Percentiles rank a stretch among this genome's conserved stretches.
phyloP scores from a whole-genome alignment of 2,329 filamentous ascomycete species.

The Trichophyton equinum region DNA sequence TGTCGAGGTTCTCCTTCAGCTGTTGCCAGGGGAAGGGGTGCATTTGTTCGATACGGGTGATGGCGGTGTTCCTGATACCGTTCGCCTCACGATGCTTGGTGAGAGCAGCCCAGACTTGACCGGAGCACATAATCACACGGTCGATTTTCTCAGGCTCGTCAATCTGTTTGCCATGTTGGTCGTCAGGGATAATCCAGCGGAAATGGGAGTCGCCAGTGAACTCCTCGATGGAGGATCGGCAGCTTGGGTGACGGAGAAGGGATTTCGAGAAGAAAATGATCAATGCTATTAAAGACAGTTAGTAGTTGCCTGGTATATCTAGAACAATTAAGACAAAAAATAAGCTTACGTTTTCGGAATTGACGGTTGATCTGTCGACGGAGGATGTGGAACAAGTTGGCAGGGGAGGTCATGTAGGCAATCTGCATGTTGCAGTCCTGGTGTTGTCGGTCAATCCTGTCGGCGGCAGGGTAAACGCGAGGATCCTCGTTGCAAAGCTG shows the following conservation, averaged over 20 bases:
- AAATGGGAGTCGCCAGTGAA: constrained; percentile 88
- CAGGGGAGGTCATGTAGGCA: constrained; percentile 88
- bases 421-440: constrained; percentile 99
- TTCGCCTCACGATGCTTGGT: constrained; percentile 82
- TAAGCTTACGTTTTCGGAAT: constrained; percentile 86
- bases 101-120: constrained; percentile 84
- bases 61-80: constrained; percentile 76
- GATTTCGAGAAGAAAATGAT: constrained; percentile 98
- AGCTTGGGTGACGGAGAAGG: constrained; percentile 83
- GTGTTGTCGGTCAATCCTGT: constrained; percentile 91
- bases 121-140: constrained; percentile 85
- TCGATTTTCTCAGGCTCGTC: constrained; percentile 76
- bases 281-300: constrained; percentile 47
- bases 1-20: constrained; percentile 90
- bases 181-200: constrained; percentile 89
- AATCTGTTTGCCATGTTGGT: constrained; percentile 67
- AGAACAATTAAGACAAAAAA: background rate
- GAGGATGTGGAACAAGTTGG: constrained; percentile 92
- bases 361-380: constrained; percentile 97
- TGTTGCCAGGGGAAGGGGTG: constrained; percentile 99
- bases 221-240: constrained; percentile 78
- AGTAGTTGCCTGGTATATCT: constrained; percentile 10
- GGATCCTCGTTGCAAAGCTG: constrained; percentile 97
- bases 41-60: constrained; percentile 92
- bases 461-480: constrained; percentile 72